Percentiles rank a stretch among this genome's conserved stretches.
These are phyloP conservation scores for Talaromyces albobiverticillius DNA, from an alignment of 2,329 filamentous ascomycete species.

Conservation along the genomic window DNA sequence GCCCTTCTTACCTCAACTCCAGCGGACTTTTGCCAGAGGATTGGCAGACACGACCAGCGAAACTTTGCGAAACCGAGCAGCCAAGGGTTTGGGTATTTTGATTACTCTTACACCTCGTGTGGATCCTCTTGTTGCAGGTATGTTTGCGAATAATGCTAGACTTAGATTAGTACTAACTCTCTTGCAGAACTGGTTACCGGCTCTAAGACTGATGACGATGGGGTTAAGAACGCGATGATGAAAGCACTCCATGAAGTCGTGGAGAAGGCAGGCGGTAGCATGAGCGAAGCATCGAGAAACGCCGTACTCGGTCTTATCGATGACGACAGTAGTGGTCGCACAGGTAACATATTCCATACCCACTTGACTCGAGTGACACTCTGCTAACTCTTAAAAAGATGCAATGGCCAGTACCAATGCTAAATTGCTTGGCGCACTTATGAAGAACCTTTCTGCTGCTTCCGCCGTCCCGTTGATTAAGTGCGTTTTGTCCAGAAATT, in stretches of 20 bases:
- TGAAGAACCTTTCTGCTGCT: slow-evolving; percentile 78
- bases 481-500: slow-evolving; percentile 27
- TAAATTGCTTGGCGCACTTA: slow-evolving; percentile 80
- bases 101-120: slow-evolving; percentile 95
- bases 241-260: slow-evolving; percentile 96
- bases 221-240: slow-evolving; percentile 93
- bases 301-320: slow-evolving; percentile 90
- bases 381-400: slow-evolving; percentile 36
- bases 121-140: slow-evolving; percentile 77
- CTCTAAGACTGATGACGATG: slow-evolving; percentile 81
- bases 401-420: slow-evolving; percentile 86
- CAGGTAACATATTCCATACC: slow-evolving; percentile 48
- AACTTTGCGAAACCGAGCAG: slow-evolving; percentile 78
- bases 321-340: slow-evolving; percentile 71
- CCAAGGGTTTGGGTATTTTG: slow-evolving; percentile 88
- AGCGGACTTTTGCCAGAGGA: slow-evolving; percentile 94
- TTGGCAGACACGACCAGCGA: slow-evolving; percentile 92
- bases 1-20: slow-evolving; percentile 93
- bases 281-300: slow-evolving; percentile 84
- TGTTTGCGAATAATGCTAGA: slow-evolving; percentile 10
- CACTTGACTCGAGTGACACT: slow-evolving; percentile 1
- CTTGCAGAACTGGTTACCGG: slow-evolving; percentile 82
- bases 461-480: slow-evolving; percentile 61
- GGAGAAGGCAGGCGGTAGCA: slow-evolving; percentile 88
- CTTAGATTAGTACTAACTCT: slow-evolving; percentile 3